phyloP scores from a whole-genome alignment of 176 grass and related monocot genomes.

The Oryza australiensis region DNA sequence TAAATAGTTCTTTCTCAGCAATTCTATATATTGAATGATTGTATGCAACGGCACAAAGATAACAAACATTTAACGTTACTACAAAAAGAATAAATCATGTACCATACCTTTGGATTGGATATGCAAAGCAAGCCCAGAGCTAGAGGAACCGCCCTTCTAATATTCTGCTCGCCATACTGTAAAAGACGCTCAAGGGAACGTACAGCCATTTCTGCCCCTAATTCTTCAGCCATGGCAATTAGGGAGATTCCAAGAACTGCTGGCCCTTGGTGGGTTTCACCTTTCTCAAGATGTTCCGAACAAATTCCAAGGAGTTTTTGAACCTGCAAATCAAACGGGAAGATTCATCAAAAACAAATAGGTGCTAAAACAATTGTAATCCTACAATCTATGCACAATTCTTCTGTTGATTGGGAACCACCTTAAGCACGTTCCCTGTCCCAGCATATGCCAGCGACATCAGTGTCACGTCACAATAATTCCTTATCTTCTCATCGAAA shows the following conservation, averaged over 20 bases:
- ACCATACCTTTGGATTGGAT: constrained; percentile 88
- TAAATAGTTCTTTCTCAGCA: not conserved
- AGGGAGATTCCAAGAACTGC: constrained; percentile 96
- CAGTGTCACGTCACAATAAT: constrained; percentile 91
- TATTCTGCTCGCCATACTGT: constrained; percentile 97
- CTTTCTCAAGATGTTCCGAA: constrained; percentile 90
- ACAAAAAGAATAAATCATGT: not conserved
- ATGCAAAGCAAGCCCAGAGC: constrained; percentile 92
- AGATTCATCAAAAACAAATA: constrained; percentile 18
- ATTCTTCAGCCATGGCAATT: constrained; percentile 73
- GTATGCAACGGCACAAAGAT: not conserved
- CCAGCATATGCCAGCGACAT: constrained; percentile 97
- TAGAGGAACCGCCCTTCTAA: constrained; percentile 91
- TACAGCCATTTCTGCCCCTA: constrained; percentile 65
- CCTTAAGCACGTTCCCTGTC: constrained; percentile 98
- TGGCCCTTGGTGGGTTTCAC: constrained; percentile 93
- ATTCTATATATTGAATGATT: not conserved
- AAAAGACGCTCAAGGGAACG: constrained; percentile 62
- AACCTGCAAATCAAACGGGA: constrained; percentile 61
- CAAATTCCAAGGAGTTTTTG: constrained; percentile 89
- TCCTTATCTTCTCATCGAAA: constrained; percentile 97
- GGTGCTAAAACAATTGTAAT: not conserved
- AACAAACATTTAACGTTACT: not conserved
- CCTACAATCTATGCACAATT: not conserved
- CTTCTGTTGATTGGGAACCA: constrained; percentile 15